Base-by-base conservation (phyloP, 2,329 filamentous ascomycete species). In the Lachnellula willkommii region DNA sequence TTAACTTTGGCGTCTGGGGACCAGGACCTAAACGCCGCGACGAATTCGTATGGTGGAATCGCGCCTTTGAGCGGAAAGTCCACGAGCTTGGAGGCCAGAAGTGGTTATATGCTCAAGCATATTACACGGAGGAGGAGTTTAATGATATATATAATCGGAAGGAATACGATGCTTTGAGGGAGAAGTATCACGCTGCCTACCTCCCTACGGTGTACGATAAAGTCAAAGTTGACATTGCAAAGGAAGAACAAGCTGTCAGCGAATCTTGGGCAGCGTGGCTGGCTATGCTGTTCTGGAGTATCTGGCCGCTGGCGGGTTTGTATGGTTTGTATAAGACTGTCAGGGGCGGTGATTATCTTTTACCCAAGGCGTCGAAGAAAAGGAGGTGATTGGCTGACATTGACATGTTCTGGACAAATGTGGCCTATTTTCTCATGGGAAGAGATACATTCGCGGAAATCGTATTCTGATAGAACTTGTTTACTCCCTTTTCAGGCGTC, bases 41-140 rank as follows among this genome's bases (percentile, higher is more conserved):
- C 1, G 76, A 77, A 12, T 93, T 92, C 66, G 76, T 91, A 2
- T 69, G 73, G 32, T 81, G 82, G 66, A 95, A 95, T 71, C 80
- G 87, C 20, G 77, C 76, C 26, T 77, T 95, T 24, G 90, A 95
- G 74, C 73, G 76, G 35, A 86, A 87, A 67, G 81, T 91, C 6
- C 75, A 76, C 46, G 77, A 82, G 60, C 78, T 94, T 2, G 84
- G 85, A 51, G 90, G 90, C 2, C 82, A 87, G 73, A 95, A 95
- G 74, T 94, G 89, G 85, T 75, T 95, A 14, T 95, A 95, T 71
- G 89, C 90, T 2, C 87, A 92, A 65, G 85, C 89, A 0, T 95
- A 91, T 74, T 94, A 94, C 70, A 80, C 82, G 9, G 80, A 88
- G 66, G 74, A 80, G 0, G 83, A 88, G 65, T 90, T 89, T 71